Conservation (phyloP, 2,329 filamentous ascomycete genomes). For the Septoria linicola region DNA sequence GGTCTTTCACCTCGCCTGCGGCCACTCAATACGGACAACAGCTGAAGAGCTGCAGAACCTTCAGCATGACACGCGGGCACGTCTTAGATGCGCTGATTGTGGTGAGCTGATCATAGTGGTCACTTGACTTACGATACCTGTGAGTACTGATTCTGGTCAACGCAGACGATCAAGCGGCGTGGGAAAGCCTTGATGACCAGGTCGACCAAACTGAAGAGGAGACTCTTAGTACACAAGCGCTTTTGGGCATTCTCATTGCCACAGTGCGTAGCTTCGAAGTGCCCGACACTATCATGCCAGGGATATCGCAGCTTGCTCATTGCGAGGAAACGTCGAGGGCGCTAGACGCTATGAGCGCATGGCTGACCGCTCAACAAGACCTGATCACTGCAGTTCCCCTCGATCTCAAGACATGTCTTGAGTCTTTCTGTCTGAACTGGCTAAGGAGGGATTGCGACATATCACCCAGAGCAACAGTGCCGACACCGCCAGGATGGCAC, state of each 20-base stretch:
- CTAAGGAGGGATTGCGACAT: slow-evolving; percentile 1
- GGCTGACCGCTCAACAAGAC: slow-evolving; percentile 2
- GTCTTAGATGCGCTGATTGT: slow-evolving; percentile 6
- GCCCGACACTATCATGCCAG: slow-evolving; percentile 3
- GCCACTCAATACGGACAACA: neutral
- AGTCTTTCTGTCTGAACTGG: neutral
- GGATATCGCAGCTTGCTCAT: slow-evolving; percentile 5
- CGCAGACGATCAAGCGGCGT: slow-evolving; percentile 7
- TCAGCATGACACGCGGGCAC: neutral
- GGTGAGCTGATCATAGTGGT: slow-evolving; percentile 2
- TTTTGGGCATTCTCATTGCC: slow-evolving; percentile 1
- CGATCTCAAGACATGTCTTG: neutral
- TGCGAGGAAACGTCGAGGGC: slow-evolving; percentile 12
- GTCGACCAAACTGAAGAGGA: neutral
- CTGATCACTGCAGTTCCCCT: neutral
- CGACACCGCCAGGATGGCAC: slow-evolving; percentile 15
- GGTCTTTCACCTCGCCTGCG: slow-evolving; percentile 6
- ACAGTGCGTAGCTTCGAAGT: slow-evolving; percentile 12
- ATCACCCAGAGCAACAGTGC: neutral
- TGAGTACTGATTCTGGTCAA: neutral
- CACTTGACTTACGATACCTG: slow-evolving; percentile 1
- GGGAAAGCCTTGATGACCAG: slow-evolving; percentile 9
- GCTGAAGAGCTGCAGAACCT: neutral
- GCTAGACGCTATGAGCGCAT: neutral
- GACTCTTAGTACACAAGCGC: neutral